Conservation (phyloP, 257 asterid genomes). For the Petrea volubilis region DNA sequence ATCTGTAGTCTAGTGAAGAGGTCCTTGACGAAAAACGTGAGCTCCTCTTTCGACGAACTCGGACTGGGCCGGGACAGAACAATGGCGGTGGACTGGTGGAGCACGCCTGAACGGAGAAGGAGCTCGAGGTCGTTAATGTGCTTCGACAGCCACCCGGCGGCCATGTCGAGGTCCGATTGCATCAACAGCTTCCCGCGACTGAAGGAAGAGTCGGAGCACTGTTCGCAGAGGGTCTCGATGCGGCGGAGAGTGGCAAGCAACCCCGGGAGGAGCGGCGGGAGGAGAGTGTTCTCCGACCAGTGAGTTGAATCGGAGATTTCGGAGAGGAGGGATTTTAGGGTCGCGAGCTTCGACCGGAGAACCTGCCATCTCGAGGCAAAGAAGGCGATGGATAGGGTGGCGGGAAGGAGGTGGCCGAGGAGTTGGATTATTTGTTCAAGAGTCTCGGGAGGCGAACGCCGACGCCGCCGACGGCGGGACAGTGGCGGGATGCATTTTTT, state of each 20-base stretch:
- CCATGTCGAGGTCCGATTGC: conserved; percentile 99
- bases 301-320: conserved; percentile 70
- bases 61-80: conserved; percentile 72
- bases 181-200: conserved; percentile 81
- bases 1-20: conserved; percentile 85
- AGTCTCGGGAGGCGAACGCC: conserved; percentile 38
- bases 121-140: conserved; percentile 71
- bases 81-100: conserved; percentile 86
- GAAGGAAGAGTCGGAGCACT: conserved; percentile 54
- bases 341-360: conserved; percentile 66
- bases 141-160: conserved; percentile 74
- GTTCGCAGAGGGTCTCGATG: conserved; percentile 47
- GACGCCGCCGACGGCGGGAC: conserved; percentile 27
- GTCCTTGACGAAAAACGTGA: conserved; percentile 65
- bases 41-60: conserved; percentile 60
- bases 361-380: conserved; percentile 80
- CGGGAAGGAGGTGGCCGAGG: conserved; percentile 49
- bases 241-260: conserved; percentile 64
- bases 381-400: conserved; percentile 52
- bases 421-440: conserved; percentile 43
- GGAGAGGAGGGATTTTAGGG: conserved; percentile 49
- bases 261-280: conserved; percentile 59
- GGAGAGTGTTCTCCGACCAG: conserved; percentile 78
- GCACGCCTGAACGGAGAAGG: conserved; percentile 86
- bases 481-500: conserved; percentile 47